Evolutionary conservation across 371 early-diverging fungal genomes (phyloP), one percentile per base, ranked within the genome.

Genomic region (Circinella minor): DNA sequence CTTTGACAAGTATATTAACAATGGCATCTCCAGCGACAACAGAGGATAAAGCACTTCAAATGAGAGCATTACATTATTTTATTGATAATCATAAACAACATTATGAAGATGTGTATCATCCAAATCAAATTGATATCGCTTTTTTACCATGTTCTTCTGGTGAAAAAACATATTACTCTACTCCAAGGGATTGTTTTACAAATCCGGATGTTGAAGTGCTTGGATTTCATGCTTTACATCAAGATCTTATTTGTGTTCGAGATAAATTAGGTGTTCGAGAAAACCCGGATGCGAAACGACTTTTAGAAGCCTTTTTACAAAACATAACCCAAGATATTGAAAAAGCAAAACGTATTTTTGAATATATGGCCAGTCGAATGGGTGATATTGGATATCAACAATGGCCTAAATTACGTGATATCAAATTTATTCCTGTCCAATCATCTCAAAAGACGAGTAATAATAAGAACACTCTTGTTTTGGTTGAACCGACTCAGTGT

Each of bases 191-290:
- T 36, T 90, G 93, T 57, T 96, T 81, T 70, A 77, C 86, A 11
- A 89, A 93, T 62, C 81, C 90, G 2, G 79, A 84, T 8, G 88
- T 81, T 13, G 77, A 81, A 9, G 71, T 95, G 0, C 76, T 96
- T 71, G 92, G 87, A 1, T 94, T 93, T 60, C 72, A 84, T 10
- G 84, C 92, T 17, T 67, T 95, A 27, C 86, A 88, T 47, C 74
- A 70, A 17, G 89, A 90, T 17, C 71, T 93, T 36, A 65, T 82
- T 4, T 59, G 72, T 9, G 81, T 88, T 39, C 85, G 90, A 11
- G 88, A 89, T 13, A 90, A 89, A 75, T 78, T 96, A 14, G 92
- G 94, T 1, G 88, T 96, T 10, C 65, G 70, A 27, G 86, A 86
- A 49, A 83, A 88, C n/a, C 94, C 95, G 0, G 61, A 82, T 9